phyloP scores from a whole-genome alignment of 306 rosid species.

The Pyrus bretschneideri region DNA sequence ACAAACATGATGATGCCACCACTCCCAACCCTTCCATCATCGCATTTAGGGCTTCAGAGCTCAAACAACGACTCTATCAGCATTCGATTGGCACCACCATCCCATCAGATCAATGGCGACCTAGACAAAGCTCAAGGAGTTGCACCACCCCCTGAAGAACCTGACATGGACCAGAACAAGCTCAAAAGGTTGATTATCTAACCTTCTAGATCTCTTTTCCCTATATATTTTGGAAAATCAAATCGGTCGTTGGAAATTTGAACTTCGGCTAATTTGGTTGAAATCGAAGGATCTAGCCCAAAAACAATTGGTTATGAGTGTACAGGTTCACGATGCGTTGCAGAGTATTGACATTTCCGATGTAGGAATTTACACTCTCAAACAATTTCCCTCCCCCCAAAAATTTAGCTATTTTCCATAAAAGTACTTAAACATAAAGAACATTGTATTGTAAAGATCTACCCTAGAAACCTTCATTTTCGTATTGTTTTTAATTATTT shows the following conservation, averaged over 20 bases:
- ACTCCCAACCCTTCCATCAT: not conserved
- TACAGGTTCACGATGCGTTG: not conserved
- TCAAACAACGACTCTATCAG: not conserved
- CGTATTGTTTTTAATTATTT: not conserved
- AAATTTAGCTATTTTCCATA: not conserved
- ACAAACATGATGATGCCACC: not conserved
- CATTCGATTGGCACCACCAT: not conserved
- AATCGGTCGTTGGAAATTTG: not conserved
- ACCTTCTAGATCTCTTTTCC: not conserved
- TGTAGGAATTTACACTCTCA: not conserved
- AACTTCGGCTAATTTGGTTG: not conserved
- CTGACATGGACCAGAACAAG: not conserved
- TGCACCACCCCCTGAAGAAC: not conserved
- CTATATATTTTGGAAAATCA: not conserved
- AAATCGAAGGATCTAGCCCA: not conserved
- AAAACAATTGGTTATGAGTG: not conserved
- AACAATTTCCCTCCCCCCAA: not conserved
- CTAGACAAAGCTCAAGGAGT: not conserved
- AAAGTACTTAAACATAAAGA: not conserved
- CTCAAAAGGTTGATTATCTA: not conserved
- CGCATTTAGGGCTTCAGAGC: not conserved
- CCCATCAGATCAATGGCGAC: not conserved
- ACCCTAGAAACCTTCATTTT: not conserved
- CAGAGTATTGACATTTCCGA: not conserved
- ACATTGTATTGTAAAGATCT: not conserved